Conservation (phyloP, 768 basidiomycete genomes). For the Galerina marginata region DNA sequence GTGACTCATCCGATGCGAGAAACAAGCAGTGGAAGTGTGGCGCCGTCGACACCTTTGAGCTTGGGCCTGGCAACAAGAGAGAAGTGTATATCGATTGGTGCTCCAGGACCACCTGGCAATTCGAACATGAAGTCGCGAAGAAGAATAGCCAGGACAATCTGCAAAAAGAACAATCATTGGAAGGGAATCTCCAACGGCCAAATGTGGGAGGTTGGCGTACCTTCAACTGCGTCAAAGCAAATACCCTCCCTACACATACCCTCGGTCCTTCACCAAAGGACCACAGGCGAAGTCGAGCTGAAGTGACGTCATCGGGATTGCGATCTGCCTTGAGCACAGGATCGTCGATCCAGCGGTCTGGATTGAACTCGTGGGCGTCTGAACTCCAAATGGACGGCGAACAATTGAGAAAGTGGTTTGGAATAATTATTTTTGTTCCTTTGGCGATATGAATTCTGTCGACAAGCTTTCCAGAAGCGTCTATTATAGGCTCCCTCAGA, state of each 20-base stretch:
- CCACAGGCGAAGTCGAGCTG: slow-evolving; percentile 44
- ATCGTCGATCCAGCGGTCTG: slow-evolving; percentile 42
- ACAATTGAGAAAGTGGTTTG: slow-evolving; percentile 45
- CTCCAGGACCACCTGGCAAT: slow-evolving; percentile 39
- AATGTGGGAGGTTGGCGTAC: no score
- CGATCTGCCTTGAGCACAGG: slow-evolving; percentile 26
- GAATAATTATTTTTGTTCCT: slow-evolving; percentile 43
- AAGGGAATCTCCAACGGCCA: no score
- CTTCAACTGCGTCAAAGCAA: slow-evolving; percentile 49
- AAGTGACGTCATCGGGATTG: slow-evolving; percentile 34
- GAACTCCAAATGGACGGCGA: slow-evolving; percentile 48
- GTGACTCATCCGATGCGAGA: slow-evolving; percentile 16
- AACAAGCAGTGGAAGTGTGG: slow-evolving; percentile 36
- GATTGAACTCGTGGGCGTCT: slow-evolving; percentile 48
- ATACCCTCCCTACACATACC: slow-evolving; percentile 49
- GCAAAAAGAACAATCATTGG: not conserved
- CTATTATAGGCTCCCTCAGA: slow-evolving; percentile 35
- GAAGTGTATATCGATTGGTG: slow-evolving; percentile 34
- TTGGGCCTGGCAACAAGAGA: slow-evolving; percentile 41
- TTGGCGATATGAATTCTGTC: slow-evolving; percentile 41
- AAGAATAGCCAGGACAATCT: slow-evolving; percentile 50
- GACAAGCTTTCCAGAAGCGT: slow-evolving; percentile 31
- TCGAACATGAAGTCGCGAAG: slow-evolving; percentile 47
- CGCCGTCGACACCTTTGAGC: slow-evolving; percentile 34
- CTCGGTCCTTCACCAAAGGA: slow-evolving; percentile 52